Evolutionary conservation across 352 stramenopile genomes (phyloP).

Genomic region (Phytophthora tubulina): DNA sequence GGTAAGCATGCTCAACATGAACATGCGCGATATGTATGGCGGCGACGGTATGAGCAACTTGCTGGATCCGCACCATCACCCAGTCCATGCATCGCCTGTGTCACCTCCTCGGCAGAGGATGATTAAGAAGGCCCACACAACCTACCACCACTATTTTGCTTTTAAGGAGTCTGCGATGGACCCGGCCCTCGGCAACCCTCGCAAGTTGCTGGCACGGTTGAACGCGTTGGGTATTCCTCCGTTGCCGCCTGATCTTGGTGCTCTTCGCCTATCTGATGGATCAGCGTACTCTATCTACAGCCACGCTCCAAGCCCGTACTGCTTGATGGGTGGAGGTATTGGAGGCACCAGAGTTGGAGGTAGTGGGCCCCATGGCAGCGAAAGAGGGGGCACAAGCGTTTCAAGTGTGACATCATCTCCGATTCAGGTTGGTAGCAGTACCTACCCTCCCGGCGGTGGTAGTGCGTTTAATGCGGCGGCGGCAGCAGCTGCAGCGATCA

Average conservation of each 20-base stretch:
- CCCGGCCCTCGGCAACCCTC: constrained; percentile 78
- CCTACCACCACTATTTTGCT: constrained; percentile 78
- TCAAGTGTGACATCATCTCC: constrained; percentile 39
- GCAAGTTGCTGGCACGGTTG: constrained; percentile 92
- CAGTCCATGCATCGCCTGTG: constrained; percentile 47
- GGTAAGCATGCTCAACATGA: constrained; percentile 86
- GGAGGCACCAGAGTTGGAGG: constrained; percentile 18
- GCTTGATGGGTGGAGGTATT: constrained; percentile 33
- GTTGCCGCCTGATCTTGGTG: constrained; percentile 91
- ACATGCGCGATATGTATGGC: constrained; percentile 82
- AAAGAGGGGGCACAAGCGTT: constrained; percentile 40
- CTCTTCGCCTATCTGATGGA: constrained; percentile 75
- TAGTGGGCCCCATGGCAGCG: constrained; percentile 36
- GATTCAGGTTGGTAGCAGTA: constrained; percentile 35
- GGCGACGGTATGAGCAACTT: constrained; percentile 69
- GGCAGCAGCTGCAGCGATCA: constrained; percentile 45
- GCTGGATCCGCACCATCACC: constrained; percentile 59
- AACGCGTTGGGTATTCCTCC: constrained; percentile 93
- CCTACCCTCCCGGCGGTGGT: constrained; percentile 42
- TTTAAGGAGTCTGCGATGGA: constrained; percentile 87
- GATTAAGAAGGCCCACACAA: constrained; percentile 72
- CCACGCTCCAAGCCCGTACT: constrained; percentile 74
- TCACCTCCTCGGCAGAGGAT: constrained; percentile 71
- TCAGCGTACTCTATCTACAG: constrained; percentile 84
- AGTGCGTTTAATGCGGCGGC: constrained; percentile 37